A percentile compares a stretch with the other conserved stretches of the same genome.
Conservation (phyloP, 2,329 filamentous ascomycete genomes). For the Sarocladium strictum region DNA sequence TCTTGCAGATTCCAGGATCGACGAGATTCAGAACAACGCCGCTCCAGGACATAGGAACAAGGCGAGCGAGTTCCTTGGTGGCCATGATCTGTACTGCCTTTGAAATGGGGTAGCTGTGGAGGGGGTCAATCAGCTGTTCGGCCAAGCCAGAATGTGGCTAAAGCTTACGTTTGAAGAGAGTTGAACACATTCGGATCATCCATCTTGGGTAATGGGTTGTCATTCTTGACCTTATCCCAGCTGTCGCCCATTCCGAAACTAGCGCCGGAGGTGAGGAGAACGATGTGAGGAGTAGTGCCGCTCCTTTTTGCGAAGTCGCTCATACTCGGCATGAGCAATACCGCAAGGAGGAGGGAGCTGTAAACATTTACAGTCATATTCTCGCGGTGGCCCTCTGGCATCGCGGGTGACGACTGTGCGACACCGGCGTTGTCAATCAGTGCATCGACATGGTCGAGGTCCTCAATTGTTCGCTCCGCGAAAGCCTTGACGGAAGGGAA, state of each 20-base stretch:
- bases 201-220: not conserved
- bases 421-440: slow-evolving; percentile 30
- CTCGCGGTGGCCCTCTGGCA: slow-evolving; percentile 7
- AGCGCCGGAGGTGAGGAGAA: slow-evolving; percentile 32
- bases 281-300: slow-evolving; percentile 29
- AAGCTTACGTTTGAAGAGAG: not conserved
- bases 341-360: slow-evolving; percentile 36
- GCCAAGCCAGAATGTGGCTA: not conserved
- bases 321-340: slow-evolving; percentile 37
- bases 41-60: slow-evolving; percentile 18
- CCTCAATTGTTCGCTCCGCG: slow-evolving; percentile 19
- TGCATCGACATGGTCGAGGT: slow-evolving; percentile 29
- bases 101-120: slow-evolving; percentile 18
- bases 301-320: slow-evolving; percentile 25
- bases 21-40: slow-evolving; percentile 25
- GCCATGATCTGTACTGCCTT: slow-evolving; percentile 23
- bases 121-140: not conserved
- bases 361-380: slow-evolving; percentile 10
- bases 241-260: slow-evolving; percentile 11
- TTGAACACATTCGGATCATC: not conserved
- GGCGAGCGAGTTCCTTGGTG: slow-evolving; percentile 19
- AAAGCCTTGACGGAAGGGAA: slow-evolving; percentile 33
- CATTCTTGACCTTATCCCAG: slow-evolving; percentile 4
- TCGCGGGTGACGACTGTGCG: slow-evolving; percentile 11
- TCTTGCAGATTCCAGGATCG: slow-evolving; percentile 24